Evolutionary conservation across 345 rosid species (phyloP).

Genomic region (Odontarrhena argentea): DNA sequence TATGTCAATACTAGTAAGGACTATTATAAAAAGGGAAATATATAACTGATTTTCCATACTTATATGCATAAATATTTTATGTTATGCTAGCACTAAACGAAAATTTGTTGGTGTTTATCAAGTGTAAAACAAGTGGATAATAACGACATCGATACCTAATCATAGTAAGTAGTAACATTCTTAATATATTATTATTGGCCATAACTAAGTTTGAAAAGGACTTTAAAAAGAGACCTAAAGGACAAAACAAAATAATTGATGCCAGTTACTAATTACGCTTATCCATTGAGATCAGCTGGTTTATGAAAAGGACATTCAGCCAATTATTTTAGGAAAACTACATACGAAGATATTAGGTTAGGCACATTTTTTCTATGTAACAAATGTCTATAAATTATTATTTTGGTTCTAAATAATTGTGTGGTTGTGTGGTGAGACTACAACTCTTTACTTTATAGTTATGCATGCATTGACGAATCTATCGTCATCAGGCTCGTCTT

Average conservation of each 20-base stretch:
- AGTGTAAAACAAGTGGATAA: constrained; percentile 17
- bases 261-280: constrained; percentile 29
- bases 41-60: not conserved
- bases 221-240: constrained; percentile 1
- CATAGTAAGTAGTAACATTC: constrained; percentile 30
- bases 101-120: constrained; percentile 7
- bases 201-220: constrained; percentile 26
- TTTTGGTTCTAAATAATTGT: constrained; percentile 27
- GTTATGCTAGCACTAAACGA: not conserved
- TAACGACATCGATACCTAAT: constrained; percentile 2
- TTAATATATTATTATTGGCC: constrained; percentile 22
- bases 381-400: constrained; percentile 7
- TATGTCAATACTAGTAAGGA: not conserved
- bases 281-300: constrained; percentile 32
- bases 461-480: constrained; percentile 35
- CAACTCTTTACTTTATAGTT: constrained; percentile 15
- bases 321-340: constrained; percentile 13
- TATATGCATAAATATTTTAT: not conserved
- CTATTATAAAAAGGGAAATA: no score
- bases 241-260: constrained; percentile 29
- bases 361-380: constrained; percentile 14
- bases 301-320: constrained; percentile 35
- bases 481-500: constrained; percentile 26
- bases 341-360: constrained; percentile 6
- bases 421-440: constrained; percentile 32